Conservation (phyloP, 2,329 filamentous ascomycete species). For the Fusarium falciforme region DNA sequence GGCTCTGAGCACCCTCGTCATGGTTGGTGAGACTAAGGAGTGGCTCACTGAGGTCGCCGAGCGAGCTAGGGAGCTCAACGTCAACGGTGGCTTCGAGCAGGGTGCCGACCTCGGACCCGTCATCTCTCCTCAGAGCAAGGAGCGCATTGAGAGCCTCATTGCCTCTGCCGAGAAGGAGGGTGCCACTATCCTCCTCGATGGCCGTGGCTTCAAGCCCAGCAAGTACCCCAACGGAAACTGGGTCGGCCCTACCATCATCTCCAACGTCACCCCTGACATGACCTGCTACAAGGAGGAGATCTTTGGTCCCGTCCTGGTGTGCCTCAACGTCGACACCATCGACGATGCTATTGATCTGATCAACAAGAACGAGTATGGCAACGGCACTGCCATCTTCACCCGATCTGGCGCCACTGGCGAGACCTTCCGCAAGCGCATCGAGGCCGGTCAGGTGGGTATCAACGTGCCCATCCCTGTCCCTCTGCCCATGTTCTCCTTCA, state of each 20-base stretch:
- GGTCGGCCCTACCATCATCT: conserved; percentile 85
- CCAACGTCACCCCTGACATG: conserved; percentile 84
- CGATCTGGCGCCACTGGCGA: conserved; percentile 80
- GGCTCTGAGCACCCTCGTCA: conserved; percentile 84
- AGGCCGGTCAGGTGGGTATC: conserved; percentile 87
- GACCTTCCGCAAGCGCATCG: conserved; percentile 82
- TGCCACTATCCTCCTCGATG: conserved; percentile 84
- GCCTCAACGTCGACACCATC: conserved; percentile 80
- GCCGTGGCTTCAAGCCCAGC: conserved; percentile 76
- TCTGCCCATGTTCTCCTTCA: conserved; percentile 78
- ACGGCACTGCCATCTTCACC: conserved; percentile 88
- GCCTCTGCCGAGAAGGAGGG: conserved; percentile 82
- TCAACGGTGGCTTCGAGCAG: conserved; percentile 84
- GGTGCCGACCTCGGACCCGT: conserved; percentile 85
- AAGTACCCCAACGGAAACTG: conserved; percentile 91
- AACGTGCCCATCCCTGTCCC: conserved; percentile 84
- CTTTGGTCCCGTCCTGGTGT: conserved; percentile 86
- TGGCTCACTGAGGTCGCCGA: conserved; percentile 85
- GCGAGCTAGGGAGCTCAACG: conserved; percentile 76
- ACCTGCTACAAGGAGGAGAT: conserved; percentile 88
- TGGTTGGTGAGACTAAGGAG: conserved; percentile 86
- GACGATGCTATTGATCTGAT: conserved; percentile 85
- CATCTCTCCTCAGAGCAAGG: conserved; percentile 82
- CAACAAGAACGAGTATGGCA: conserved; percentile 88
- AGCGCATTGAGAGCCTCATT: conserved; percentile 81